Evolutionary conservation across 2,329 filamentous ascomycete genomes (phyloP).

Genomic region (Fusarium siculi): DNA sequence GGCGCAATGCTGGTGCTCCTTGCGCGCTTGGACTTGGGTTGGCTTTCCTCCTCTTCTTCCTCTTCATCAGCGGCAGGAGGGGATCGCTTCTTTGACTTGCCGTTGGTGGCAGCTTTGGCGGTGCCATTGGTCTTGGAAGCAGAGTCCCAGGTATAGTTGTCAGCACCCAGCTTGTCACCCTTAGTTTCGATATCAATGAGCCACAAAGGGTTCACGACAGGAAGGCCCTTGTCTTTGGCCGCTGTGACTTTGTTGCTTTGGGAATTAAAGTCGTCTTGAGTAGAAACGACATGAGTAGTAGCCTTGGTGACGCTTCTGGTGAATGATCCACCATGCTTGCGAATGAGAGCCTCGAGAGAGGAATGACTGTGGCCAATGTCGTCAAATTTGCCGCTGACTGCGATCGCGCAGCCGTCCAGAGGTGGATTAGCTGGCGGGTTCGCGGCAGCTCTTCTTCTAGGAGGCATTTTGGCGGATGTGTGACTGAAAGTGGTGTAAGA

Average conservation of each 20-base stretch:
- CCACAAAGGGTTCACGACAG: slow-evolving; percentile 71
- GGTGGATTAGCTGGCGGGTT: slow-evolving; percentile 45
- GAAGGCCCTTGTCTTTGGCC: slow-evolving; percentile 58
- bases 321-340: slow-evolving; percentile 60
- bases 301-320: slow-evolving; percentile 59
- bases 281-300: slow-evolving; percentile 69
- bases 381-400: slow-evolving; percentile 70
- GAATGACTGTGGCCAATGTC: slow-evolving; percentile 62
- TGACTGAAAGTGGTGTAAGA: not conserved
- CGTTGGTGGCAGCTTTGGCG: slow-evolving; percentile 31
- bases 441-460: slow-evolving; percentile 36
- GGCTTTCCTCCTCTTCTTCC: slow-evolving; percentile 43
- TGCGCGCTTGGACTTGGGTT: slow-evolving; percentile 46
- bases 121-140: slow-evolving; percentile 40
- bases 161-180: slow-evolving; percentile 38
- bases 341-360: slow-evolving; percentile 58
- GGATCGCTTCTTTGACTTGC: slow-evolving; percentile 43
- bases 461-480: slow-evolving; percentile 30
- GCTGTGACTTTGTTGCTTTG: slow-evolving; percentile 62
- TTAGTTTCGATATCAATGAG: slow-evolving; percentile 62
- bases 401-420: slow-evolving; percentile 62
- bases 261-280: slow-evolving; percentile 61
- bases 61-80: slow-evolving; percentile 39
- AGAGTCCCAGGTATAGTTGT: slow-evolving; percentile 45
- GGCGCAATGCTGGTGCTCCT: slow-evolving; percentile 10